phyloP scores from a whole-genome alignment of 345 rosid genomes.

The Eucalyptus microcorys region DNA sequence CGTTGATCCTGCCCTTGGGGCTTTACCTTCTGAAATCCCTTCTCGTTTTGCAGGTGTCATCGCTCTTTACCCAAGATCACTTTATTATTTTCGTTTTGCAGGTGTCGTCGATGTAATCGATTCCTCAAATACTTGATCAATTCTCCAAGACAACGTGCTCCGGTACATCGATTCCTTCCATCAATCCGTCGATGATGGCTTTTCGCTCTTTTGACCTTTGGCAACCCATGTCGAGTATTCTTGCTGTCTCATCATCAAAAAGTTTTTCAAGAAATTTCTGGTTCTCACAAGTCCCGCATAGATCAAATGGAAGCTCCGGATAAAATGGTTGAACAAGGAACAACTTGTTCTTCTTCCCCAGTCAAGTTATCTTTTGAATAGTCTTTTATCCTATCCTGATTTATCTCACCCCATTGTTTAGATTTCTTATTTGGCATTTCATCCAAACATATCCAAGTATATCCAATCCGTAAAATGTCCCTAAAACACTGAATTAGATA shows the following conservation, averaged over 20 bases:
- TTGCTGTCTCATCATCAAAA: conserved; percentile 81
- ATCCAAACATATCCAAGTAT: background rate
- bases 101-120: background rate
- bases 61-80: background rate
- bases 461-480: background rate
- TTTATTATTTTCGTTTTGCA: background rate
- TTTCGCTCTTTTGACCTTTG: conserved; percentile 79
- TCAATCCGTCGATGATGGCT: conserved; percentile 53
- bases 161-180: conserved; percentile 23
- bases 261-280: conserved; percentile 94
- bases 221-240: conserved; percentile 83
- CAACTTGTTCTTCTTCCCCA: background rate
- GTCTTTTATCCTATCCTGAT: background rate
- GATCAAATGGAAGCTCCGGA: conserved; percentile 71
- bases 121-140: background rate
- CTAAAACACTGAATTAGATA: background rate
- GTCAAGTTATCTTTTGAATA: background rate
- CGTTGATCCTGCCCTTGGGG: background rate
- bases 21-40: background rate
- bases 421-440: background rate
- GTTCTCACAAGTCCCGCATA: conserved; percentile 88
- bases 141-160: background rate
- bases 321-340: background rate
- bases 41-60: background rate
- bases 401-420: background rate